phyloP scores from a whole-genome alignment of 306 rosid species.

The Cotoneaster glaucophyllus region DNA sequence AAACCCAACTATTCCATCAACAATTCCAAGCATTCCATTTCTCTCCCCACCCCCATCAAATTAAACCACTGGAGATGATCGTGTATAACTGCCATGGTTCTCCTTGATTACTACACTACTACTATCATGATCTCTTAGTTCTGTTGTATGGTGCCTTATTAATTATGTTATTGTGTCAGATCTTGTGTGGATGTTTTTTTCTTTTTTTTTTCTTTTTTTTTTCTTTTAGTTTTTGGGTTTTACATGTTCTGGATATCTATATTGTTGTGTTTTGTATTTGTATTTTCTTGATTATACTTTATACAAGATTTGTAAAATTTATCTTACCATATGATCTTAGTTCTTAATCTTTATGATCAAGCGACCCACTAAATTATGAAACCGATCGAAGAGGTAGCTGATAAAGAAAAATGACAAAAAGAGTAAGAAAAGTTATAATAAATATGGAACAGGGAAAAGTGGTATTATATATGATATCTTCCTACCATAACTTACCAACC shows the following conservation, averaged over 20 bases:
- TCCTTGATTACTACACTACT: neutral
- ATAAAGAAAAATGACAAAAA: no score
- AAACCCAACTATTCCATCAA: slow-evolving; percentile 6
- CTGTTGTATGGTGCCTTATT: neutral
- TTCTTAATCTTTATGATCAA: no score
- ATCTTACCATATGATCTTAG: no score
- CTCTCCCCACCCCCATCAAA: slow-evolving; percentile 13
- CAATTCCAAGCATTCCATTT: slow-evolving; percentile 4
- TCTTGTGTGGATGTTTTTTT: neutral
- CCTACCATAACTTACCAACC: no score
- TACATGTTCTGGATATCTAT: neutral
- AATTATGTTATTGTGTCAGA: neutral
- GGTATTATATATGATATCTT: no score
- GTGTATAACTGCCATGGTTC: neutral
- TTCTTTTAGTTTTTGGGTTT: no score
- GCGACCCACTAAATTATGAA: no score
- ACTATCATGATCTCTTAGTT: neutral
- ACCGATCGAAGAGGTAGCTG: no score
- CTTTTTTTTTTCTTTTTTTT: neutral
- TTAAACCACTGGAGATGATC: neutral
- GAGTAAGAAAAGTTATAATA: no score
- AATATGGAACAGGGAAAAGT: no score
- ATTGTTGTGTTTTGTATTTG: neutral
- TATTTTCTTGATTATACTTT: neutral
- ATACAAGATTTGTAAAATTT: no score